Base-by-base conservation (phyloP, 371 early-diverging fungal species). In the Batkoa obscura region DNA sequence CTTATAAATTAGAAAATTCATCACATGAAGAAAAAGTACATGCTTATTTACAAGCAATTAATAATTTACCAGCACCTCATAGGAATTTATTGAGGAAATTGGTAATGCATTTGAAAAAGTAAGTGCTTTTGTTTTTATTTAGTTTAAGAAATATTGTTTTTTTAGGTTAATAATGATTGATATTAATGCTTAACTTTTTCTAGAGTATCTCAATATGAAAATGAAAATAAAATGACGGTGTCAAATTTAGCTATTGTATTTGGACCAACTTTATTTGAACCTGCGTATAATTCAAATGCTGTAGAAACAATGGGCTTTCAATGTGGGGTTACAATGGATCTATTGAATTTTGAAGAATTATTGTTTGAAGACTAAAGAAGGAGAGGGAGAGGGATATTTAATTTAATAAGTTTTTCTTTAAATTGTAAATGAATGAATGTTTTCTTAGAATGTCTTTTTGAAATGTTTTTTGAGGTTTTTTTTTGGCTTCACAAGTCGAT, bases 211-310 rank as follows among this genome's bases (percentile, higher is more conserved):
- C 68, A 72, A 39, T 67, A 82, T 56, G 84, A 88, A 59, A 70
- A 68, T 12, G 74, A 74, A 12, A 95, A 91, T 60, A 84, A 83
- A 69, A 95, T 95, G 94, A 79, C 74, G 6, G 68, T 75, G 3
- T 70, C 74, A 36, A 93, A 93, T 59, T 64, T 95, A 46, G 74
- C 89, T 5, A 89, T 94, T 37, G 82, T 88, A 13, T 88, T 87
- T 70, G 94, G 93, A 1, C 84, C 94, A 30, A 90, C 92, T 3
- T 63, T 95, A 12, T 55, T 55, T 39, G 15, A 15, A 32, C 39
- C 55, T 30, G 31, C 55, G 3, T 43, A 41, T 3, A 9, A n/a
- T 2, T 15, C 41, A 2, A 55, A 55, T 9, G 43, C 55, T 10
- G 55, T 42, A 12, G 55, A 39, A 55, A 31, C 43, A 13, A 53